A percentile compares a stretch with the other conserved stretches of the same genome.
Evolutionary conservation across 2,329 filamentous ascomycete species (phyloP).

Genomic region (Penicillium sp.): DNA sequence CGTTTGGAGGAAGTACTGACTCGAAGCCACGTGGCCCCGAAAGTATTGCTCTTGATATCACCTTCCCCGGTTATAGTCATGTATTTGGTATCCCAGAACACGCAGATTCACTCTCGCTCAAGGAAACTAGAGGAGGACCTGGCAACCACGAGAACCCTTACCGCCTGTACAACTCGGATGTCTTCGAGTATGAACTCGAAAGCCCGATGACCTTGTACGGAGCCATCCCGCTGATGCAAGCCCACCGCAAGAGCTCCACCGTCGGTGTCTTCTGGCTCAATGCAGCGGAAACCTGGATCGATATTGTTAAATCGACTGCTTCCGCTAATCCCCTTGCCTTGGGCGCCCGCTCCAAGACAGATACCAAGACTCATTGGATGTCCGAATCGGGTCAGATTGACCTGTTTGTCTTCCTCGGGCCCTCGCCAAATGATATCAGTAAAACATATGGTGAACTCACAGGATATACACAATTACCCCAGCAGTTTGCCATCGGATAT

Average conservation of each 20-base stretch:
- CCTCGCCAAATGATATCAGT: slow-evolving; percentile 76
- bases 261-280: slow-evolving; percentile 98
- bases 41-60: slow-evolving; percentile 85
- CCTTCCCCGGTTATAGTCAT: slow-evolving; percentile 86
- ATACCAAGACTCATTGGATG: slow-evolving; percentile 93
- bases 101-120: slow-evolving; percentile 80
- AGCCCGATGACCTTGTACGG: slow-evolving; percentile 98
- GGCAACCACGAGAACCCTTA: slow-evolving; percentile 88
- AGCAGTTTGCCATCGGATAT: slow-evolving; percentile 88
- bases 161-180: slow-evolving; percentile 91
- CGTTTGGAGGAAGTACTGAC: slow-evolving; percentile 92
- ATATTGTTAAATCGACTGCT: slow-evolving; percentile 78
- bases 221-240: slow-evolving; percentile 97
- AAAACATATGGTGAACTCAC: slow-evolving; percentile 85
- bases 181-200: slow-evolving; percentile 96
- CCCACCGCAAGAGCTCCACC: slow-evolving; percentile 87
- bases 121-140: slow-evolving; percentile 80
- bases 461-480: slow-evolving; percentile 84
- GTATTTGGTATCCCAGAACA: slow-evolving; percentile 95
- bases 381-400: slow-evolving; percentile 88
- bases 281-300: slow-evolving; percentile 94
- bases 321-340: slow-evolving; percentile 74
- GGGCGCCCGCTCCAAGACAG: slow-evolving; percentile 65
- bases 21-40: slow-evolving; percentile 93
- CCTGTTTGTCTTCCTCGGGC: slow-evolving; percentile 90